Conservation (phyloP, 2,329 filamentous ascomycete genomes). For the Ilyonectria mors-panacis region DNA sequence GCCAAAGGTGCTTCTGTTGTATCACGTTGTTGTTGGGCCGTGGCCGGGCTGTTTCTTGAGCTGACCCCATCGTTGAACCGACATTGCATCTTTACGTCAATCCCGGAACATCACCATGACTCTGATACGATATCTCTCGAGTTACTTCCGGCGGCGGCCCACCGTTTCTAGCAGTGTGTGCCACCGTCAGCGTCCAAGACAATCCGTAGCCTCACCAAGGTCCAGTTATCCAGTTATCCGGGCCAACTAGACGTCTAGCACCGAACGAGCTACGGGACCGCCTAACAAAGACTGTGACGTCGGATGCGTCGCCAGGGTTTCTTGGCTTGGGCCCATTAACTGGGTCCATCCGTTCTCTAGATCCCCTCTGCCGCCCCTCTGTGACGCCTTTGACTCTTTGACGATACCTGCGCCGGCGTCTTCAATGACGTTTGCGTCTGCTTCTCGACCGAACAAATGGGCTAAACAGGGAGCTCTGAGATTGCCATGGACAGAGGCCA, state of each 20-base stretch:
- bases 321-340: neutral
- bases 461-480: neutral
- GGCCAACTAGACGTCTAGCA: neutral
- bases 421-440: slow-evolving; percentile 4
- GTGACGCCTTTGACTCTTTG: neutral
- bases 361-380: slow-evolving; percentile 6
- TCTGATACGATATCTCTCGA: slow-evolving; percentile 7
- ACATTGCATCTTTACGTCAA: slow-evolving; percentile 1
- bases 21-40: neutral
- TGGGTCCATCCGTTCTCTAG: neutral
- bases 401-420: neutral
- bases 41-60: neutral
- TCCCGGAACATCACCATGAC: neutral
- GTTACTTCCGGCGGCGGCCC: slow-evolving; percentile 18
- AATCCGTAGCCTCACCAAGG: neutral
- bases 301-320: slow-evolving; percentile 4
- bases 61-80: neutral
- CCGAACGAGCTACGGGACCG: neutral
- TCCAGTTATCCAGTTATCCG: slow-evolving; percentile 5
- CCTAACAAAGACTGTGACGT: slow-evolving; percentile 23
- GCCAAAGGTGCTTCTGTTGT: slow-evolving; percentile 7
- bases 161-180: slow-evolving; percentile 23
- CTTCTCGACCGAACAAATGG: neutral
- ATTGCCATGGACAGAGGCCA: neutral
- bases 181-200: slow-evolving; percentile 16